These are phyloP conservation scores for Hypomyces perniciosus DNA, from an alignment of 2,329 filamentous ascomycete genomes.

Conservation along the genomic window DNA sequence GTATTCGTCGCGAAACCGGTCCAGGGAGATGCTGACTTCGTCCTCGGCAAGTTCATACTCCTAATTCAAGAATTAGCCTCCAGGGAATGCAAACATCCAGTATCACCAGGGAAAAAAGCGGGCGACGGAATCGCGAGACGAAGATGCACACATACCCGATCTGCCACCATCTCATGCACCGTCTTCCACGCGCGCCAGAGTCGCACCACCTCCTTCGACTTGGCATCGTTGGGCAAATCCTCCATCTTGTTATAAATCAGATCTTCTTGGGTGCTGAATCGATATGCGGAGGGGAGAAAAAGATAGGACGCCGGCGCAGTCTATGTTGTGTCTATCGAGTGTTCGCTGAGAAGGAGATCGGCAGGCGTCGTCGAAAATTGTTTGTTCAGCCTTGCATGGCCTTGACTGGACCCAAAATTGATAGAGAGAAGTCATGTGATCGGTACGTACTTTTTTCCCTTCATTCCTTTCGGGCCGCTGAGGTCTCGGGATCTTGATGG, in stretches of 20 bases:
- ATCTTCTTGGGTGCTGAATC: background rate
- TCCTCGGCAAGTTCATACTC: conserved; percentile 89
- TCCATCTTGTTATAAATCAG: conserved; percentile 26
- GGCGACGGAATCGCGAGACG: background rate
- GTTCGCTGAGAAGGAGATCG: conserved; percentile 2
- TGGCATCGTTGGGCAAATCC: conserved; percentile 42
- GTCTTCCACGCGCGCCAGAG: conserved; percentile 95
- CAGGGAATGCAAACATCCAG: background rate
- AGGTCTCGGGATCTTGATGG: background rate
- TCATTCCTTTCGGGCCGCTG: background rate
- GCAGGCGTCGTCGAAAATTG: conserved; percentile 12
- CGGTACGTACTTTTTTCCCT: conserved; percentile 1
- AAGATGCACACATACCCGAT: conserved; percentile 58
- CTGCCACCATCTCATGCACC: conserved; percentile 88
- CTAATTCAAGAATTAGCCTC: conserved; percentile 38
- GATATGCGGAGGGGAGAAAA: background rate
- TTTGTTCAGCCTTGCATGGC: conserved; percentile 14
- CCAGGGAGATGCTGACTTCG: conserved; percentile 79
- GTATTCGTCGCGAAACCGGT: conserved; percentile 72
- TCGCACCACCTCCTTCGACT: conserved; percentile 52
- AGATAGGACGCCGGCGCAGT: background rate
- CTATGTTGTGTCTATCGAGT: background rate
- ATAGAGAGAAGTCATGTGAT: conserved; percentile 11
- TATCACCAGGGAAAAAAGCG: background rate
- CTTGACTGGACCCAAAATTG: conserved; percentile 1